Base-by-base conservation (phyloP, 257 asterid genomes). In the Verbena officinalis region DNA sequence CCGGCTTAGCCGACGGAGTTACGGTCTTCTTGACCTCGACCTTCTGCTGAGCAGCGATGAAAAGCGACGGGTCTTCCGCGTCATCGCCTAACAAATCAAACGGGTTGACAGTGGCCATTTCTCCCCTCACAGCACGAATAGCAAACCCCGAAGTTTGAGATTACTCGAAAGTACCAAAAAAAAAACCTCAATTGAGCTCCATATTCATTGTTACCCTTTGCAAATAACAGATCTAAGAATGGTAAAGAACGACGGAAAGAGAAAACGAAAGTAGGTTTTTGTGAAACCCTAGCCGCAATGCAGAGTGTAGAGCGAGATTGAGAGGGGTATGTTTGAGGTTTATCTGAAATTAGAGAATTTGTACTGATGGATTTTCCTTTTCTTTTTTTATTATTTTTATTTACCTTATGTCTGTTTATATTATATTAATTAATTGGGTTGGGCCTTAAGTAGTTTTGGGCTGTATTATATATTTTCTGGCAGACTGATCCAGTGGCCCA, bases 221-320 rank as follows among this genome's bases (percentile, higher is more conserved):
- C 11, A 17, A 15, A 27, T 7, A 21, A 27, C 60, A 63, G 78
- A 73, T 76, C 78, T 76, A 59, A 42, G 48, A 64, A 53, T 15
- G 51, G 49, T 4, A 45, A 34, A 20, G 19, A 16, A 38, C 6
- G 16, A n/a, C 17, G 3, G 20, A 34, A 44, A 0, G 56, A 2
- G 21, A 23, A 44, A 39, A 44, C 33, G 66, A 65, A 30, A 55
- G 74, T 22, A 53, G 81, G 81, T 68, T 68, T 80, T 19, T 64
- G 67, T 10, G 81, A 81, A 89, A 86, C 93, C 96, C 95, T 89
- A 89, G 96, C 95, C 89, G 93, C 89, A 77, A 74, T 70, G 64
- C 62, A 58, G 56, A 27, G 64, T 3, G 48, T 72, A 51, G 81
- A 48, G 72, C n/a, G n/a, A n/a, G 27, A 42, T n/a, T n/a, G 59